Conservation (phyloP, 1,284 basidiomycete genomes). For the Thecaphora thlaspeos region DNA sequence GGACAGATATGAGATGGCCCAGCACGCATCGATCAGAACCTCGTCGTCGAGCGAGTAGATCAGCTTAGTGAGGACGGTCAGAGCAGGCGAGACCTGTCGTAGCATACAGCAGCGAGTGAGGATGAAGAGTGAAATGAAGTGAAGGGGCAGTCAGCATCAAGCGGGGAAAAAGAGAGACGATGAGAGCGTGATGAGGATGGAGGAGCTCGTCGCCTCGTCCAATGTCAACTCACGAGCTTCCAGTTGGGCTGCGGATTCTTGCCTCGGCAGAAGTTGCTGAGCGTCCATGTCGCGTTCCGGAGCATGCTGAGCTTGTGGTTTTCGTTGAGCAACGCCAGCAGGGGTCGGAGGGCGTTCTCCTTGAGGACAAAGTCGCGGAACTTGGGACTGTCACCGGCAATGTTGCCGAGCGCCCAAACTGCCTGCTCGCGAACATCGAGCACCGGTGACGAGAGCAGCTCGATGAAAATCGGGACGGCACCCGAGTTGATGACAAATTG, state of each 20-base stretch:
- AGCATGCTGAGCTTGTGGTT: constrained; percentile 58
- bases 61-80: constrained; percentile 92
- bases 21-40: constrained; percentile 98
- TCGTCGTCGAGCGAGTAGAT: constrained; percentile 99
- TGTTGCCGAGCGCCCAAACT: constrained; percentile 58
- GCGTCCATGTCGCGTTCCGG: constrained; percentile 57
- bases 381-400: constrained; percentile 56
- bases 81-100: constrained; percentile 91
- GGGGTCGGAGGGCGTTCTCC: constrained; percentile 51
- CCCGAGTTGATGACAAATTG: constrained; percentile 93
- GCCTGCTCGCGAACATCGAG: constrained; percentile 58
- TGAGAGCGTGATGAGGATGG: neutral
- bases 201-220: neutral
- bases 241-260: constrained; percentile 58
- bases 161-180: neutral
- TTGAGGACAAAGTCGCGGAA: constrained; percentile 55
- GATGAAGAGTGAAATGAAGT: neutral
- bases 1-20: constrained; percentile 99
- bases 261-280: constrained; percentile 57
- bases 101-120: neutral
- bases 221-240: constrained; percentile 31
- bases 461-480: constrained; percentile 95
- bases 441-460: constrained; percentile 55
- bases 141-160: too few relatives aligned
- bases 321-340: constrained; percentile 54